phyloP scores from a whole-genome alignment of 23 red algal genomes.

The Gracilaria gracilis region DNA sequence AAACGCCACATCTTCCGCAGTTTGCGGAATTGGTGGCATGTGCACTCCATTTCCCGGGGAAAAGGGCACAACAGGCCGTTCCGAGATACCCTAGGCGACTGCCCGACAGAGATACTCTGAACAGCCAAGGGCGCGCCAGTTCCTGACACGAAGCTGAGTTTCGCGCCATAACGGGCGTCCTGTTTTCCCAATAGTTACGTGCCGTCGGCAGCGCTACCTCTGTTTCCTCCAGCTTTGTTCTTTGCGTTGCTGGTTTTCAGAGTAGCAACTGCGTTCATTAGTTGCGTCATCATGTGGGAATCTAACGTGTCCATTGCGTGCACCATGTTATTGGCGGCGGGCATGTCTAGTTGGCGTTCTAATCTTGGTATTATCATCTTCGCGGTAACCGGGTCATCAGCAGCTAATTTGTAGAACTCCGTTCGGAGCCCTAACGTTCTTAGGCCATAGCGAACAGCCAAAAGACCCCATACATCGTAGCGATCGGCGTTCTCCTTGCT shows the following conservation, averaged over 20 bases:
- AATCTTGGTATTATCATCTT: conserved; percentile 6
- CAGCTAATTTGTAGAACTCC: conserved; percentile 34
- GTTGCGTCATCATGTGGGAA: conserved; percentile 4
- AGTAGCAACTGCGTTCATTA: conserved; percentile 32
- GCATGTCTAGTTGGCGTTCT: not conserved
- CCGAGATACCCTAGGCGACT: conserved; percentile 25
- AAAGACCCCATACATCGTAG: not conserved
- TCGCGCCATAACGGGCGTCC: conserved; percentile 17
- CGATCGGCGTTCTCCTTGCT: not conserved
- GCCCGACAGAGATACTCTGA: conserved; percentile 28
- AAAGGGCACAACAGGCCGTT: not conserved
- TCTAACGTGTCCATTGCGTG: conserved; percentile 26
- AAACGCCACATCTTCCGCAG: not conserved
- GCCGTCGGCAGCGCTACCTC: not conserved
- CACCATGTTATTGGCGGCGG: not conserved
- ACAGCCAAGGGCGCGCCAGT: conserved; percentile 20
- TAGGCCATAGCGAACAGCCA: conserved; percentile 33
- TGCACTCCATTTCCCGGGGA: not conserved
- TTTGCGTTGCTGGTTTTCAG: not conserved
- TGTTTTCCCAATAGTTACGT: not conserved
- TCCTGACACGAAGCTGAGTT: not conserved
- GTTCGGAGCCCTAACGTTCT: not conserved
- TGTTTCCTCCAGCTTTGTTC: not conserved
- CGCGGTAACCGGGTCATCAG: not conserved
- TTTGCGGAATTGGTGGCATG: conserved; percentile 17